Conservation (phyloP, 2,329 filamentous ascomycete genomes). For the Diplodia scrobiculata region DNA sequence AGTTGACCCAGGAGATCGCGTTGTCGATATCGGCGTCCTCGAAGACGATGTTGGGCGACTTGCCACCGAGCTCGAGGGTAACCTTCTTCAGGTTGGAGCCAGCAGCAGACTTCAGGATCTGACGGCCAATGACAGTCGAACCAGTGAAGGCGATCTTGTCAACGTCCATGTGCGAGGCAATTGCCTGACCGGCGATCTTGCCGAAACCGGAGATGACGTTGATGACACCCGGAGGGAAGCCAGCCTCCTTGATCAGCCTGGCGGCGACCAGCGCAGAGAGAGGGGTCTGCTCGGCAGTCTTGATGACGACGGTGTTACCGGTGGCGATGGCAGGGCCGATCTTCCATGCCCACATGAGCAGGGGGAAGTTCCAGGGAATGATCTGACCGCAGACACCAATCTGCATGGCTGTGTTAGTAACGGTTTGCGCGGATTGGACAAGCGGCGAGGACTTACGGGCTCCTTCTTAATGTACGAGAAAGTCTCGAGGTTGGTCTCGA, state of each 20-base stretch:
- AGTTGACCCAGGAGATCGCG: slow-evolving; percentile 76
- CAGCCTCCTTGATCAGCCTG: slow-evolving; percentile 70
- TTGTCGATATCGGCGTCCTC: slow-evolving; percentile 76
- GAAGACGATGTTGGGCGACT: slow-evolving; percentile 80
- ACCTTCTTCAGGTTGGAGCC: slow-evolving; percentile 80
- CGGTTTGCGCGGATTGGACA: neutral
- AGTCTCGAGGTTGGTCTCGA: slow-evolving; percentile 74
- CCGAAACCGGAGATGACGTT: slow-evolving; percentile 79
- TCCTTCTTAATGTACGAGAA: slow-evolving; percentile 83
- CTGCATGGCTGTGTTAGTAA: slow-evolving; percentile 42
- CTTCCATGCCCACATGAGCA: slow-evolving; percentile 84
- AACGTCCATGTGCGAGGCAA: slow-evolving; percentile 74
- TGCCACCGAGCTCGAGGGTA: slow-evolving; percentile 76
- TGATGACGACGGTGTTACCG: slow-evolving; percentile 72
- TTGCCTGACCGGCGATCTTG: slow-evolving; percentile 73
- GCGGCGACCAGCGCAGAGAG: slow-evolving; percentile 68
- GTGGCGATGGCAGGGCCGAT: slow-evolving; percentile 71
- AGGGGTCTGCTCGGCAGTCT: slow-evolving; percentile 76
- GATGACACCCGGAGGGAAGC: slow-evolving; percentile 75
- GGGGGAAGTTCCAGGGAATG: slow-evolving; percentile 86
- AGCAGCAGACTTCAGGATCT: slow-evolving; percentile 79
- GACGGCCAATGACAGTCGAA: slow-evolving; percentile 70
- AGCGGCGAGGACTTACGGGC: slow-evolving; percentile 55
- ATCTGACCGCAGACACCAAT: slow-evolving; percentile 82
- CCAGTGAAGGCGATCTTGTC: slow-evolving; percentile 85